Base-by-base conservation (phyloP, 164 flowering plant species). In the Chloranthus sessilifolius region DNA sequence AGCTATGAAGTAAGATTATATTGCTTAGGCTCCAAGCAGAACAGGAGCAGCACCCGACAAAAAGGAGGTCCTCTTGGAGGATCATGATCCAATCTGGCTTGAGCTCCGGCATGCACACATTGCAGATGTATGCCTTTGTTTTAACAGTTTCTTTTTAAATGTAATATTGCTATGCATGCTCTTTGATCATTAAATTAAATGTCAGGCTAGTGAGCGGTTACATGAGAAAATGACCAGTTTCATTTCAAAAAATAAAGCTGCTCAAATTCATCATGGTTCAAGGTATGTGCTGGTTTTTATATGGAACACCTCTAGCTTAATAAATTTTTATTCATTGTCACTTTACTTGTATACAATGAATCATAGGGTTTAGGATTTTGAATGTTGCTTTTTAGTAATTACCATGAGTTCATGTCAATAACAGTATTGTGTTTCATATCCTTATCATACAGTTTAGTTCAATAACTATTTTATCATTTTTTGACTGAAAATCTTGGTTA, bases 51-150 rank as follows among this genome's bases (percentile, higher is more conserved):
- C n/a, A 27, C 82, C 88, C 38, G 95, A 88, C 71, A 78, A 72
- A 59, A 83, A 85, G 55, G 96, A 83, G 20, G 91, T 81, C 43
- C 83, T 88, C 53, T 69, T 88, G 80, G 95, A 88, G 71, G 96
- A 88, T 64, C 88, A 85, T 59, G 96, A 88, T 74, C 89, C 86
- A 51, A 61, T 88, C 30, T 88, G 96, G 96, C 72, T 88, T 62
- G 96, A 88, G 75, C 80, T 88, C 31, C 91, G 95, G 12, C 88
- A 88, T 75, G 69, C 82, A 23, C 96, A 88, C 59, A 86, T 89
- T 58, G 97, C 94, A 54, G 97, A 86, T 82, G 97, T 83, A 74
- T 25, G 77, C 60, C 58, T 47, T 5, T 73, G 47, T 17, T 58
- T 59, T 23, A 4, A 19, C 15, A 11, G 19, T 42, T 27, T 23